phyloP scores from a whole-genome alignment of 148 eudicot genomes.

The Rhododendron molle region DNA sequence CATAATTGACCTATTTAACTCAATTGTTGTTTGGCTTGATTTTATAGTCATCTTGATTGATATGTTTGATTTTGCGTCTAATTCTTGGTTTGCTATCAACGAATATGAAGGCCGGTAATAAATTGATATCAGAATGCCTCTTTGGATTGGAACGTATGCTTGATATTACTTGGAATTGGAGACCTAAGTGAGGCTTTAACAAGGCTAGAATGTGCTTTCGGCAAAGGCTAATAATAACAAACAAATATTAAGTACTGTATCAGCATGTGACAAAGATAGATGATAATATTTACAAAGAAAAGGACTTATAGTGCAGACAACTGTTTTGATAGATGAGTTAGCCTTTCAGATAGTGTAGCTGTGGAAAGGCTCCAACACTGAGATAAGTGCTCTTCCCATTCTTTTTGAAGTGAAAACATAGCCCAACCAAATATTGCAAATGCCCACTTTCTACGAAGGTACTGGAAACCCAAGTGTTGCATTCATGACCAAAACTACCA shows the following conservation, averaged over 20 bases:
- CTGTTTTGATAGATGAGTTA: not conserved
- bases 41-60: no score
- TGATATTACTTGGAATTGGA: not conserved
- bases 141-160: not conserved
- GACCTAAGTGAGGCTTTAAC: not conserved
- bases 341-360: not conserved
- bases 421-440: not conserved
- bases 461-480: not conserved
- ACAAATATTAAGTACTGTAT: not conserved
- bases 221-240: not conserved
- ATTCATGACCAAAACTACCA: conserved; percentile 20
- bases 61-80: no score
- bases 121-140: no score
- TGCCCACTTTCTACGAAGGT: not conserved
- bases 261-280: not conserved
- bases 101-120: no score
- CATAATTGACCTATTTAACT: no score
- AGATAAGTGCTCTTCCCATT: conserved; percentile 2
- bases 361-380: not conserved
- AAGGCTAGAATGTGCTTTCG: not conserved
- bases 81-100: no score
- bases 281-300: not conserved
- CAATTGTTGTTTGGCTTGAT: no score
- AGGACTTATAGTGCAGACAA: not conserved
- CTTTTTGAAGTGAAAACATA: not conserved